Percentiles rank a stretch among this genome's conserved stretches.
Evolutionary conservation across 2,329 filamentous ascomycete species (phyloP).

Genomic region (Anthostomella pinea): DNA sequence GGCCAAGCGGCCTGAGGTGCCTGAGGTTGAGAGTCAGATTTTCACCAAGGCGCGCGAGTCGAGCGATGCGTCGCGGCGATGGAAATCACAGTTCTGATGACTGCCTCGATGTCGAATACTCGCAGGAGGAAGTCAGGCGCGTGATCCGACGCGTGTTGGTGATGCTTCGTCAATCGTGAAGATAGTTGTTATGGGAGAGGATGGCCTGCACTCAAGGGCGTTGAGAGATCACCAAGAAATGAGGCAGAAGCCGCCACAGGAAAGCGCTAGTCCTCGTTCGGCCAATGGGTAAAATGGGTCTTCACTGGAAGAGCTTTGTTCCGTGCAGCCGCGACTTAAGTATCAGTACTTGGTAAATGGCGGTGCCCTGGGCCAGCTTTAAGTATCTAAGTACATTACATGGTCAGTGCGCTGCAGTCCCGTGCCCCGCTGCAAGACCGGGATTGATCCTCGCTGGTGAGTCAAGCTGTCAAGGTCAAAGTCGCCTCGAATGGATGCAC

Average conservation of each 20-base stretch:
- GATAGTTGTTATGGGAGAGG: constrained; percentile 43
- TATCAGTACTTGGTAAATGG: constrained; percentile 7
- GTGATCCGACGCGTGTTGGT: constrained; percentile 53
- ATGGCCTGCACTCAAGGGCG: constrained; percentile 28
- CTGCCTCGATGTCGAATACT: constrained; percentile 33
- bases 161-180: constrained; percentile 37
- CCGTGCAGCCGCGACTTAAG: constrained; percentile 12
- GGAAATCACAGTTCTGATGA: constrained; percentile 37
- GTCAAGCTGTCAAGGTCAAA: too few species aligned
- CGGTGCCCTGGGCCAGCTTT: too few species aligned
- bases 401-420: too few species aligned
- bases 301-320: constrained; percentile 25
- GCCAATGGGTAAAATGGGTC: constrained; percentile 18
- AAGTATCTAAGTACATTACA: too few species aligned
- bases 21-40: constrained; percentile 23
- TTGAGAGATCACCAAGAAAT: constrained; percentile 19
- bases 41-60: constrained; percentile 23
- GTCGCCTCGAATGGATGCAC: too few species aligned
- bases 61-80: constrained; percentile 19
- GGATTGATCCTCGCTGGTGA: too few species aligned
- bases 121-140: constrained; percentile 35
- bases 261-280: constrained; percentile 35
- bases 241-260: constrained; percentile 26
- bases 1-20: constrained; percentile 43
- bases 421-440: too few species aligned